These are phyloP conservation scores for Suaeda aralocaspica DNA, from an alignment of 148 eudicot genomes.

Conservation along the genomic window DNA sequence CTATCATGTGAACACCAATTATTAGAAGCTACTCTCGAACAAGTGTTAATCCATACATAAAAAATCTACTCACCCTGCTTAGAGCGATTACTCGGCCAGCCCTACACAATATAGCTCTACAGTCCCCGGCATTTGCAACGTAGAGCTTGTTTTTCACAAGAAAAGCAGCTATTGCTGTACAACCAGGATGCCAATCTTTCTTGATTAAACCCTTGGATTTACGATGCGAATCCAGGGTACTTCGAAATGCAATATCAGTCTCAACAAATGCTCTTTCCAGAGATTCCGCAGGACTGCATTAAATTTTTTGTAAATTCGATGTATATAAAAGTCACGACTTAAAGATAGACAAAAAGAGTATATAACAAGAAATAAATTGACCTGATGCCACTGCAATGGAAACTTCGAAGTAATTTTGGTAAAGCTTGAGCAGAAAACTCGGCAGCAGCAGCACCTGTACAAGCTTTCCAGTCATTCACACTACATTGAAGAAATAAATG, in stretches of 20 bases:
- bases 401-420: conserved; percentile 53
- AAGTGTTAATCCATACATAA: neutral
- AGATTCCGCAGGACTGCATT: conserved; percentile 63
- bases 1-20: conserved; percentile 35
- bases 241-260: conserved; percentile 78
- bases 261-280: conserved; percentile 59
- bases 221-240: conserved; percentile 44
- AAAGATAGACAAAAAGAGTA: neutral
- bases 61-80: conserved; percentile 60
- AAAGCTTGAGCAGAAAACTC: conserved; percentile 87
- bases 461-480: conserved; percentile 12
- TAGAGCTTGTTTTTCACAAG: conserved; percentile 59
- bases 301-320: neutral
- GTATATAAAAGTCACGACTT: neutral
- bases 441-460: conserved; percentile 93
- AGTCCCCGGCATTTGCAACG: conserved; percentile 95
- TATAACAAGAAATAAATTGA: conserved; percentile 15
- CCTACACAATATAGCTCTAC: conserved; percentile 84
- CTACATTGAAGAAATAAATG: neutral
- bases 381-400: conserved; percentile 45
- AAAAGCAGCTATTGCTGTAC: conserved; percentile 84
- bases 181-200: conserved; percentile 94
- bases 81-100: conserved; percentile 54
- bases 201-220: conserved; percentile 49
- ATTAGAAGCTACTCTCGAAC: conserved; percentile 9